Evolutionary conservation across 192 early-diverging fungal species (phyloP).

Genomic region (Chytriomyces confervae): DNA sequence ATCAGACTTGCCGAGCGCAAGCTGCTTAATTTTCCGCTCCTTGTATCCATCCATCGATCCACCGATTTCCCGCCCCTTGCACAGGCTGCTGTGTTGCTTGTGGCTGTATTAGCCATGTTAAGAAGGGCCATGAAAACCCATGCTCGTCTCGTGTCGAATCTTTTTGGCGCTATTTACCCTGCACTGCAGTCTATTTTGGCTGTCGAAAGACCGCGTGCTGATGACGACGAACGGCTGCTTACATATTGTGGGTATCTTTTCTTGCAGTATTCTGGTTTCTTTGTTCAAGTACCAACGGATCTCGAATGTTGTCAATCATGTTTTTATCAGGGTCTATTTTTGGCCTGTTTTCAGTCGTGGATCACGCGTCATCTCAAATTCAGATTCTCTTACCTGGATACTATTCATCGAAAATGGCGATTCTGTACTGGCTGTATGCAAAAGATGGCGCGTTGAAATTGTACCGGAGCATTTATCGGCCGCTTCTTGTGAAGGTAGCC

Average conservation of each 20-base stretch:
- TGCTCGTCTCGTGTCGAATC: constrained; percentile 48
- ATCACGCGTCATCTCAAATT: constrained; percentile 40
- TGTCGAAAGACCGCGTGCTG: constrained; percentile 50
- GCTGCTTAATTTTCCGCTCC: constrained; percentile 41
- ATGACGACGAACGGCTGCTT: constrained; percentile 60
- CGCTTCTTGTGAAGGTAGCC: constrained; percentile 38
- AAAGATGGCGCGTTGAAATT: constrained; percentile 49
- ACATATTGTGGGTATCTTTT: constrained; percentile 57
- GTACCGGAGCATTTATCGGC: constrained; percentile 49
- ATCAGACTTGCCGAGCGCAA: constrained; percentile 6
- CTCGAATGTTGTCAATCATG: not conserved
- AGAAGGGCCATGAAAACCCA: constrained; percentile 40
- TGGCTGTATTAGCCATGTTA: constrained; percentile 33
- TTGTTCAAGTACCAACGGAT: not conserved
- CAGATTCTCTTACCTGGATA: constrained; percentile 42
- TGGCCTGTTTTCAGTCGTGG: constrained; percentile 52
- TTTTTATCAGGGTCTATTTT: constrained; percentile 52
- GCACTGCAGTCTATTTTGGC: constrained; percentile 48
- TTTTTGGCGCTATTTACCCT: constrained; percentile 54
- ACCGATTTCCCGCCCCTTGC: constrained; percentile 46
- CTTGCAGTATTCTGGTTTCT: no score
- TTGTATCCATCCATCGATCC: constrained; percentile 39
- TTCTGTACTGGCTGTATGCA: constrained; percentile 54
- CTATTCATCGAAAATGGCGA: constrained; percentile 51
- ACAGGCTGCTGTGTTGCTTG: constrained; percentile 26